phyloP scores from a whole-genome alignment of 805 yeast species.

The Lipomyces mesembrius region DNA sequence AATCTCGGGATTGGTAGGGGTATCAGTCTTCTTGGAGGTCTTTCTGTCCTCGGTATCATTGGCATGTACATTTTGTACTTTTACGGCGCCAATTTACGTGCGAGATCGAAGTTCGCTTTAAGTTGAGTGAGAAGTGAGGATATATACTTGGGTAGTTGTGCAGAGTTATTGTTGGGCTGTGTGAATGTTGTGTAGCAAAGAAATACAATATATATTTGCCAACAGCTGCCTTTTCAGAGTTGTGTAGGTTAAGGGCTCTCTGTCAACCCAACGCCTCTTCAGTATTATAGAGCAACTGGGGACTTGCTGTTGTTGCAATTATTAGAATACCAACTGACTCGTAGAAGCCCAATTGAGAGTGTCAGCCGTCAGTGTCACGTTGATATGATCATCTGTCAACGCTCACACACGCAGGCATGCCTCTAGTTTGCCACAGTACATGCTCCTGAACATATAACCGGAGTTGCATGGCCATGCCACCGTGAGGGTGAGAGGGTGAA shows the following conservation, averaged over 20 bases:
- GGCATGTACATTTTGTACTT: background rate
- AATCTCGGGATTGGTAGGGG: constrained; percentile 56
- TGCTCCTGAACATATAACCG: no score
- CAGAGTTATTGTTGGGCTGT: background rate
- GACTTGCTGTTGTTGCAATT: no score
- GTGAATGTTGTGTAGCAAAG: background rate
- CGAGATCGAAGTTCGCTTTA: constrained; percentile 12
- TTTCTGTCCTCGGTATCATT: constrained; percentile 48
- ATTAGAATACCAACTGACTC: no score
- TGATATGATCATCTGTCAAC: no score
- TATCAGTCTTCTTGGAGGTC: constrained; percentile 47
- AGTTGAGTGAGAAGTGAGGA: background rate
- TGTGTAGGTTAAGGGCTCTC: no score
- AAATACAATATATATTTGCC: background rate
- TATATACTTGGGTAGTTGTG: background rate
- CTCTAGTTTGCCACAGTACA: no score
- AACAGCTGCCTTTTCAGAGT: background rate
- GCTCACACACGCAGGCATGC: no score
- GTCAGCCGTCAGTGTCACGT: no score
- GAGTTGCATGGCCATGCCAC: background rate
- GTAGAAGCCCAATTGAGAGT: no score
- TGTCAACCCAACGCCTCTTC: no score
- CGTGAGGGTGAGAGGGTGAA: no score
- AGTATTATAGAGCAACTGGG: no score
- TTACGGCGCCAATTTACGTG: constrained; percentile 6